Conservation (phyloP, 768 basidiomycete genomes). For the Termitomyces bulborhizus region DNA sequence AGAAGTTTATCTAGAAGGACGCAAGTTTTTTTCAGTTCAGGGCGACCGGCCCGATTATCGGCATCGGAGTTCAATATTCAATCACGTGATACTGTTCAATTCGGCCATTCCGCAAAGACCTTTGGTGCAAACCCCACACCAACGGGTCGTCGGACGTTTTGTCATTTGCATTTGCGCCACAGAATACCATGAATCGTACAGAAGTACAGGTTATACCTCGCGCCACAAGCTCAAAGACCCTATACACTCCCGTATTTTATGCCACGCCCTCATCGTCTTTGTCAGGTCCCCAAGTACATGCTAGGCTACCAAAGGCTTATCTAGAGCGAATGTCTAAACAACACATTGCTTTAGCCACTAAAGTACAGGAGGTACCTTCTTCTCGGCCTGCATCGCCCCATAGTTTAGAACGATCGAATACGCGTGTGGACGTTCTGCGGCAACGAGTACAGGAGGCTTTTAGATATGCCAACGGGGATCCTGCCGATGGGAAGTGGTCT, state of each 20-base stretch:
- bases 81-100: not conserved
- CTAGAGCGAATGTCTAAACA: conserved; percentile 17
- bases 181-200: not conserved
- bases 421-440: conserved; percentile 24
- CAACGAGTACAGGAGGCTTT: conserved; percentile 29
- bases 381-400: conserved; percentile 14
- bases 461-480: conserved; percentile 27
- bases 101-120: too few relatives aligned
- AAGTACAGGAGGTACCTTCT: conserved; percentile 21
- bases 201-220: not conserved
- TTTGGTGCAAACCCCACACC: too few relatives aligned
- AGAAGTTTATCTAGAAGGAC: too few relatives aligned
- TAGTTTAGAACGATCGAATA: conserved; percentile 6
- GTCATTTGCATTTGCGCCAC: not conserved
- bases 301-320: conserved; percentile 11
- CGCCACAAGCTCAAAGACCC: conserved; percentile 10
- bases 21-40: too few relatives aligned
- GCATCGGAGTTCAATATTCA: not conserved
- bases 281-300: not conserved
- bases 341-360: conserved; percentile 21
- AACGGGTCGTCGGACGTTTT: not conserved
- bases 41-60: too few relatives aligned
- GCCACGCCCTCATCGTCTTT: conserved; percentile 10
- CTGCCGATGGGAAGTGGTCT: conserved; percentile 43
- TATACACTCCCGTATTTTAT: conserved; percentile 15